Evolutionary conservation across 2,329 filamentous ascomycete species (phyloP), one percentile per base, ranked within the genome.

Genomic region (Celoporthe dispersa): DNA sequence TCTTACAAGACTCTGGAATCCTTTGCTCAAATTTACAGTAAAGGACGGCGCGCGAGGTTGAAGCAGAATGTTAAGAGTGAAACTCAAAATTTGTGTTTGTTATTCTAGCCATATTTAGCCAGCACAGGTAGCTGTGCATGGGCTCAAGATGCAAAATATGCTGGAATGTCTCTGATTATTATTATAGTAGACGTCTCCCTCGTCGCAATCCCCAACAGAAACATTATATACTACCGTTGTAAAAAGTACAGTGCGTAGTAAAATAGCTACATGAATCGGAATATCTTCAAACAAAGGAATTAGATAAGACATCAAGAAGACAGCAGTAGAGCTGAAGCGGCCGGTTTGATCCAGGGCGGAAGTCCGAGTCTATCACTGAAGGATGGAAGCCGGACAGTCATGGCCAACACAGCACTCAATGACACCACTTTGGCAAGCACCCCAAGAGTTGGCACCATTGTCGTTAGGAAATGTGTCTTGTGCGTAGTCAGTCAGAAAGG

Each of bases 401-500:
- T 63, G 33, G 60, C 60, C 60, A 44, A 63, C 37, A 33, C 68
- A 70, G 51, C 68, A 68, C 14, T 63, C 61, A 9, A 70, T 65
- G 0, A 44, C 3, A 12, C 68, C 68, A 8, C 68, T 70, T 41
- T 70, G 66, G 55, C 68, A 70, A 2, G 51, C 39, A 3, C 65
- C 68, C 19, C 60, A 68, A 67, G 81, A 63, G 68, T 70, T 41
- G 53, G 73, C 67, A 25, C 28, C 57, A 62, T 72, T 63, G 41
- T 72, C 70, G 41, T 70, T 63, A 37, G 67, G 59, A 41, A 69
- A 73, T 9, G 69, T 73, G 57, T 74, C 62, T 64, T 48, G 19
- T 22, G 28, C 19, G 39, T n/a, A 2, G 1, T 1, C 7, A 3
- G 37, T 37, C 60, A 62, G 22, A 3, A 41, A 37, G 31, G 22